Conservation (phyloP, 2,329 filamentous ascomycete species). For the Nothophaeocryptopus gaeumannii region DNA sequence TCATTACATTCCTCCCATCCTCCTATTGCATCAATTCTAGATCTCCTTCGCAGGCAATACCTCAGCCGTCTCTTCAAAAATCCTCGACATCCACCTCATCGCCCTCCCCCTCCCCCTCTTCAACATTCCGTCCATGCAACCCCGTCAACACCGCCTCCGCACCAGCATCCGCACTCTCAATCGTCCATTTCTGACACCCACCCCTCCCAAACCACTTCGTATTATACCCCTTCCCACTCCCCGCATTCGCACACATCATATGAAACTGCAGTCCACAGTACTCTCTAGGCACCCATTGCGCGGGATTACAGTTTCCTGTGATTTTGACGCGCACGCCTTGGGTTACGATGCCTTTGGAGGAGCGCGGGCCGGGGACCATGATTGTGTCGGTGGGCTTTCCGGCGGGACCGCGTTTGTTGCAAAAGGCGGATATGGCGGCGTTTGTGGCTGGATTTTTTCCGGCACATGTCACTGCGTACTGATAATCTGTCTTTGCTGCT, state of each 20-base stretch:
- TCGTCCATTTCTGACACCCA: slow-evolving; percentile 23
- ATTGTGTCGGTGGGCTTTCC: slow-evolving; percentile 16
- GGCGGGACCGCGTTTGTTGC: slow-evolving; percentile 11
- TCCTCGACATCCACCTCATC: too few species aligned
- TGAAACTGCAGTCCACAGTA: slow-evolving; percentile 28
- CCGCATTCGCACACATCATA: slow-evolving; percentile 20
- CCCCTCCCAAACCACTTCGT: slow-evolving; percentile 14
- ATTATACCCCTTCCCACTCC: slow-evolving; percentile 5
- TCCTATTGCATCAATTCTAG: too few species aligned
- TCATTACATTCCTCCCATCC: too few species aligned
- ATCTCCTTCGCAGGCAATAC: too few species aligned
- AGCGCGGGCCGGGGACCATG: slow-evolving; percentile 17
- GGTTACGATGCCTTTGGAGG: slow-evolving; percentile 13
- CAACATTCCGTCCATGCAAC: not conserved
- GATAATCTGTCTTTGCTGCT: slow-evolving; percentile 15
- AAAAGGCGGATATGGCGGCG: slow-evolving; percentile 23
- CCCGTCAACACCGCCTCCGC: not conserved
- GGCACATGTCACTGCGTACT: slow-evolving; percentile 24
- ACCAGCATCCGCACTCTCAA: slow-evolving; percentile 8
- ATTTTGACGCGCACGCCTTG: slow-evolving; percentile 18
- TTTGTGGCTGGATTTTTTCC: slow-evolving; percentile 22
- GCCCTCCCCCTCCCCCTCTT: not conserved
- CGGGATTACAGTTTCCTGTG: slow-evolving; percentile 19
- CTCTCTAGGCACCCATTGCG: slow-evolving; percentile 24
- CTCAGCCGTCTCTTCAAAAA: too few species aligned